Base-by-base conservation (phyloP, 768 basidiomycete genomes). In the Leccinum fibrillosum region DNA sequence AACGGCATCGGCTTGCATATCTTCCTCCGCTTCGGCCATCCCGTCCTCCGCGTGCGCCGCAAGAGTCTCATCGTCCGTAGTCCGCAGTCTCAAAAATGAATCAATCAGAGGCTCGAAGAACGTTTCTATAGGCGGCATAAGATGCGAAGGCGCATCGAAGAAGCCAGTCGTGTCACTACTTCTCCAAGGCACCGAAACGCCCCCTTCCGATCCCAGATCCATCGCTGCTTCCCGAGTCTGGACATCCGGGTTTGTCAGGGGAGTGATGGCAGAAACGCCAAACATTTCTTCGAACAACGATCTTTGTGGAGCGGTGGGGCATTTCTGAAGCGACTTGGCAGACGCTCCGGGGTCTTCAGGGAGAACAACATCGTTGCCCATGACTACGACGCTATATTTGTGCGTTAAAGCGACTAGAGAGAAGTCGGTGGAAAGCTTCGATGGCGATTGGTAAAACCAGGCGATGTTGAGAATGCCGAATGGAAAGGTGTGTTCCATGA, bases 211-310 rank as follows among this genome's bases (percentile, higher is more conserved):
- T 57, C 44, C 58, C 15, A 56, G 55, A 52, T 59, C 55, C 30
- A 49, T 25, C 35, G 51, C 57, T 30, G 56, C 19, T 45, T 64
- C 60, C 28, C 49, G 57, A 15, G 68, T 58, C 42, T 62, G 55
- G 42, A 69, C 65, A 12, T 61, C 50, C 34, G 69, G 58, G n/a
- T 62, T 53, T 17, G 70, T 61, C 34, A 67, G 59, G 32, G 75
- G 68, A 6, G 66, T 64, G 63, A 94, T 85, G 2, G 89, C 88
- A 47, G 90, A 83, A 58, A 82, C 77, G 39, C 94, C 94, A 67
- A 96, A 97, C 67, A 95, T 90, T 67, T 95, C 93, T 70, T 92
- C 89, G 75, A 95, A 92, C 7, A 97, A 76, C 8, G 91, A 89
- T 57, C 79, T 76, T 60, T 66, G 77, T 23, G 71, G 69, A 62